phyloP scores from a whole-genome alignment of 2,329 filamentous ascomycete genomes.

The Fusarium sp. region DNA sequence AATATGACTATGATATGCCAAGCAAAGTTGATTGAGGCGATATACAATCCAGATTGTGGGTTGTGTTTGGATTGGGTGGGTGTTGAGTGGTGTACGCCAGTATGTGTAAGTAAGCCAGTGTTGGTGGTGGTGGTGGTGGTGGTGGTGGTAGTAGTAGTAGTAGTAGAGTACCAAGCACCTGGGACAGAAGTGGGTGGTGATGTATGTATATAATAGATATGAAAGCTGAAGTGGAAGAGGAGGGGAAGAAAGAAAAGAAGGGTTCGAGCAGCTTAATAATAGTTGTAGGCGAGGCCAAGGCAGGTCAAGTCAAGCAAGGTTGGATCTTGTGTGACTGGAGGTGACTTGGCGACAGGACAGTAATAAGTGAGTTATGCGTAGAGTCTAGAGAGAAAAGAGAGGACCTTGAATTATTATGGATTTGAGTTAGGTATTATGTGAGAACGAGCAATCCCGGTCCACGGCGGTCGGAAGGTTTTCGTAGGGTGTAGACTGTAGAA shows the following conservation, averaged over 20 bases:
- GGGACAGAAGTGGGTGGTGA: constrained; percentile 21
- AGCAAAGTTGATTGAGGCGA: constrained; percentile 11
- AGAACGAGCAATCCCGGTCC: constrained; percentile 32
- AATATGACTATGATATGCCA: constrained; percentile 10
- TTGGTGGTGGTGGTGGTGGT: no score
- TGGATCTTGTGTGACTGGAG: constrained; percentile 28
- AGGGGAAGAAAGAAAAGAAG: constrained; percentile 19
- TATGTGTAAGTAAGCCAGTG: constrained; percentile 37
- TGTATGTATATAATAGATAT: constrained; percentile 37
- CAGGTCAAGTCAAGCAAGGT: constrained; percentile 19
- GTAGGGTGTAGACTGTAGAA: background rate
- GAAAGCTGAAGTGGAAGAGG: constrained; percentile 11
- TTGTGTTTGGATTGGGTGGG: background rate
- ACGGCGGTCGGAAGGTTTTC: constrained; percentile 42
- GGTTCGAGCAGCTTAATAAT: constrained; percentile 43
- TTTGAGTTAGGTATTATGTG: constrained; percentile 36
- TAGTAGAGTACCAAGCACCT: constrained; percentile 24
- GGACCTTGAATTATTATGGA: constrained; percentile 28
- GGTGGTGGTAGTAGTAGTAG: no score
- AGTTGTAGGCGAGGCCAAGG: constrained; percentile 24
- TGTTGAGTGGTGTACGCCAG: constrained; percentile 29
- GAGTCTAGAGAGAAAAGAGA: constrained; percentile 11
- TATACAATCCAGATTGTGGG: constrained; percentile 15
- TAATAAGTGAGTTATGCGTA: constrained; percentile 26
- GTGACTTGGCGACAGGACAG: constrained; percentile 4